phyloP scores from a whole-genome alignment of 805 yeast genomes.

The Candida sakaeoensis region DNA sequence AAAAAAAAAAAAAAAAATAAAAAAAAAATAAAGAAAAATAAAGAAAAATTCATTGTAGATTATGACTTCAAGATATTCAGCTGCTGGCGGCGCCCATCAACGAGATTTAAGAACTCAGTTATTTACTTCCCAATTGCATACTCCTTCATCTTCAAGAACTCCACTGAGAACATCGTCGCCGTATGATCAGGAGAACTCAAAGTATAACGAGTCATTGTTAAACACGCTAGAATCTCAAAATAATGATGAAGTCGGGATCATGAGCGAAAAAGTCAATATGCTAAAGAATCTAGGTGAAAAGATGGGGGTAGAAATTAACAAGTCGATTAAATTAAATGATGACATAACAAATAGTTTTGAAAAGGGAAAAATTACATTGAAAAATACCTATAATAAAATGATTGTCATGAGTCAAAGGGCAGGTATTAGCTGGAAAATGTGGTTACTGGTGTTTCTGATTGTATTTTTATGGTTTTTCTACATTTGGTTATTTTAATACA shows the following conservation, averaged over 20 bases:
- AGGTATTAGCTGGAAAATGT: slow-evolving; percentile 43
- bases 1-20: not conserved
- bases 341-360: slow-evolving; percentile 39
- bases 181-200: slow-evolving; percentile 33
- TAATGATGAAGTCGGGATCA: slow-evolving; percentile 37
- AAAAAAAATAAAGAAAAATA: not conserved
- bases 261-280: slow-evolving; percentile 40
- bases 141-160: slow-evolving; percentile 13
- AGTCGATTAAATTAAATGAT: slow-evolving; percentile 36
- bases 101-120: slow-evolving; percentile 41
- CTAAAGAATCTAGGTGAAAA: slow-evolving; percentile 38
- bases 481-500: slow-evolving; percentile 33
- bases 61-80: slow-evolving; percentile 29
- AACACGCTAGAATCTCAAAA: slow-evolving; percentile 43
- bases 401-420: slow-evolving; percentile 44
- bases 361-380: slow-evolving; percentile 36
- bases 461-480: slow-evolving; percentile 39
- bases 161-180: slow-evolving; percentile 36
- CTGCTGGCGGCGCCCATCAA: slow-evolving; percentile 34
- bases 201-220: slow-evolving; percentile 39
- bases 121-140: slow-evolving; percentile 24
- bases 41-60: not conserved
- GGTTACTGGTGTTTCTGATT: slow-evolving; percentile 36
- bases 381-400: slow-evolving; percentile 42
- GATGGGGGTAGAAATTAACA: slow-evolving; percentile 44